Percentiles rank a stretch among this genome's conserved stretches.
Conservation (phyloP, 202 grass and related monocot genomes). For the Brachypodium distachyon region DNA sequence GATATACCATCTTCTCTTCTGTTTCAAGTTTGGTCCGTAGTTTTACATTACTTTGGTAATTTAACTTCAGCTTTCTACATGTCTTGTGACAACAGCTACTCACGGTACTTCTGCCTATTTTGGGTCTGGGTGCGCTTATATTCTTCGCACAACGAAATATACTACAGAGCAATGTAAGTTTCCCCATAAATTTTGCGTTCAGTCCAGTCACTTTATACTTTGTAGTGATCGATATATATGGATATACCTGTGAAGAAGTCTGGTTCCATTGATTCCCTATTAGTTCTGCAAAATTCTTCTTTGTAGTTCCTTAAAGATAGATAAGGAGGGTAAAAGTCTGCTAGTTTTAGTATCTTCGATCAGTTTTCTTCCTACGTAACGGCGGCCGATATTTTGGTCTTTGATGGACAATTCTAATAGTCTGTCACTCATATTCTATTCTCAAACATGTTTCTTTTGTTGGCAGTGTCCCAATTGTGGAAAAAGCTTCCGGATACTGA, state of each 20-base stretch:
- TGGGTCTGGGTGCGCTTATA: conserved; percentile 71
- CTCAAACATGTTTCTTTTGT: conserved; percentile 4
- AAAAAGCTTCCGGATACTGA: conserved; percentile 59
- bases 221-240: background rate
- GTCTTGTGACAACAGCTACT: conserved; percentile 46
- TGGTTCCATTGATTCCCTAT: background rate
- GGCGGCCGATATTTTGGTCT: background rate
- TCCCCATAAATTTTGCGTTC: background rate
- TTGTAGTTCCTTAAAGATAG: background rate
- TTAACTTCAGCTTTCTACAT: background rate
- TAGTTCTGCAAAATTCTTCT: background rate
- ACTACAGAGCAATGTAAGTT: conserved; percentile 69
- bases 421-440: background rate
- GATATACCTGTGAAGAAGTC: background rate
- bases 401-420: background rate
- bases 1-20: background rate
- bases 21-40: background rate
- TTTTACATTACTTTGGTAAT: background rate
- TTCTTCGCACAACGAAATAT: conserved; percentile 77
- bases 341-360: background rate
- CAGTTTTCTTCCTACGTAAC: background rate
- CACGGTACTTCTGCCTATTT: conserved; percentile 64
- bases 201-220: background rate
- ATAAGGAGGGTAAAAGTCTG: background rate
- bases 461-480: conserved; percentile 70